phyloP scores from a whole-genome alignment of 768 basidiomycete genomes.

The Lactarius evosmus region DNA sequence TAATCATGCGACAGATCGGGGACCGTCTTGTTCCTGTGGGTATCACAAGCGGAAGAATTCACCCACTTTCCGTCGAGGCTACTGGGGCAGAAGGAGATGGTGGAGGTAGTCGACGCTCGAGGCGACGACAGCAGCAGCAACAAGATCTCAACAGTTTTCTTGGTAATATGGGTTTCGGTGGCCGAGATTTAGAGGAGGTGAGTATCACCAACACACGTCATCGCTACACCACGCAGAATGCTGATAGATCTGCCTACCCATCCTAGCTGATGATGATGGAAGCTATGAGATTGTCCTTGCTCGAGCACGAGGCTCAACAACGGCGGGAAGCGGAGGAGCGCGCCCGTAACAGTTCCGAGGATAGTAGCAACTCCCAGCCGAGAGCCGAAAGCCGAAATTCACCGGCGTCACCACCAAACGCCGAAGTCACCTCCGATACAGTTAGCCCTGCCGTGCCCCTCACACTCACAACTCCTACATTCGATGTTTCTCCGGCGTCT shows the following conservation, averaged over 20 bases:
- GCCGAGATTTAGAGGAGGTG: slow-evolving; percentile 94
- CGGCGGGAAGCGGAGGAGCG: slow-evolving; percentile 70
- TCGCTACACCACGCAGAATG: not conserved
- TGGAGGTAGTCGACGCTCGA: slow-evolving; percentile 48
- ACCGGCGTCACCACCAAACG: slow-evolving; percentile 4
- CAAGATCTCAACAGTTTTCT: slow-evolving; percentile 59
- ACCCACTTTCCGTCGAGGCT: slow-evolving; percentile 61
- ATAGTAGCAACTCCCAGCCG: slow-evolving; percentile 9
- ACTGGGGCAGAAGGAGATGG: slow-evolving; percentile 43
- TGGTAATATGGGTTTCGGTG: slow-evolving; percentile 61
- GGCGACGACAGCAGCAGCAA: slow-evolving; percentile 56
- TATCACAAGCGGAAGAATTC: slow-evolving; percentile 84
- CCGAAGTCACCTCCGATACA: slow-evolving; percentile 10
- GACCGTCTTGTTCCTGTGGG: slow-evolving; percentile 97
- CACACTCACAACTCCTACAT: not conserved
- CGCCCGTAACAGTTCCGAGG: slow-evolving; percentile 48
- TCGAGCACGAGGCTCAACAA: slow-evolving; percentile 95
- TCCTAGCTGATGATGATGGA: slow-evolving; percentile 97
- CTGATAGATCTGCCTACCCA: not conserved
- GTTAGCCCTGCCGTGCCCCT: not conserved
- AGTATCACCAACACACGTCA: slow-evolving; percentile 27
- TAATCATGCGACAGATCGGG: slow-evolving; percentile 98
- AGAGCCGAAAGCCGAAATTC: slow-evolving; percentile 13
- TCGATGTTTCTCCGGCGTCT: slow-evolving; percentile 6
- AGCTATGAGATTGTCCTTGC: slow-evolving; percentile 91